These are phyloP conservation scores for Lachnellula arida DNA, from an alignment of 2,329 filamentous ascomycete genomes.

Conservation along the genomic window DNA sequence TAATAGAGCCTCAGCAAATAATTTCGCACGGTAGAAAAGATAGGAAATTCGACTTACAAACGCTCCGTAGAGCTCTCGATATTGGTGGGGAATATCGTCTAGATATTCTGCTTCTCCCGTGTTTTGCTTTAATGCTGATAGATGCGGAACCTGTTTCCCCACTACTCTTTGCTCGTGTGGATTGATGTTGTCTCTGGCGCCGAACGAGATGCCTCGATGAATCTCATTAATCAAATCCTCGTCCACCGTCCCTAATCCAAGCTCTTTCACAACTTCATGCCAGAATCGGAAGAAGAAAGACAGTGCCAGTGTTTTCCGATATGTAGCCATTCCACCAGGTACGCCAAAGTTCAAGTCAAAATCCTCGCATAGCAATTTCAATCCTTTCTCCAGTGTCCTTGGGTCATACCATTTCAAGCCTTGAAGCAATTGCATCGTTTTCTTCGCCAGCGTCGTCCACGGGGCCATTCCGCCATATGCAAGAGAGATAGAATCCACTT, in stretches of 20 bases:
- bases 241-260: constrained; percentile 55
- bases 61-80: constrained; percentile 85
- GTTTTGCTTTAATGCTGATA: constrained; percentile 88
- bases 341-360: constrained; percentile 88
- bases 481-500: constrained; percentile 70
- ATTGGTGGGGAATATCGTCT: constrained; percentile 82
- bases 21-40: no score
- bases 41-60: constrained; percentile 36
- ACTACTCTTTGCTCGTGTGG: constrained; percentile 79
- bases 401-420: constrained; percentile 78
- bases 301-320: constrained; percentile 82
- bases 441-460: constrained; percentile 80
- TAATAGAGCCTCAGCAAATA: no score
- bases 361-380: constrained; percentile 80
- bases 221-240: constrained; percentile 77
- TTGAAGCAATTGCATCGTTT: constrained; percentile 65
- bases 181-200: constrained; percentile 70
- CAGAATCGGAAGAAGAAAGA: constrained; percentile 98
- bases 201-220: constrained; percentile 75
- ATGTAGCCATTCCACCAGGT: constrained; percentile 95
- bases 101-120: constrained; percentile 95
- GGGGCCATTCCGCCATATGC: constrained; percentile 96
- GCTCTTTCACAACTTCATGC: constrained; percentile 70
- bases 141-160: constrained; percentile 79
- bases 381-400: constrained; percentile 79